Evolutionary conservation across 75 land plant genomes (phyloP), one percentile per base, ranked within the genome.

Genomic region (Sequoiadendron giganteum): DNA sequence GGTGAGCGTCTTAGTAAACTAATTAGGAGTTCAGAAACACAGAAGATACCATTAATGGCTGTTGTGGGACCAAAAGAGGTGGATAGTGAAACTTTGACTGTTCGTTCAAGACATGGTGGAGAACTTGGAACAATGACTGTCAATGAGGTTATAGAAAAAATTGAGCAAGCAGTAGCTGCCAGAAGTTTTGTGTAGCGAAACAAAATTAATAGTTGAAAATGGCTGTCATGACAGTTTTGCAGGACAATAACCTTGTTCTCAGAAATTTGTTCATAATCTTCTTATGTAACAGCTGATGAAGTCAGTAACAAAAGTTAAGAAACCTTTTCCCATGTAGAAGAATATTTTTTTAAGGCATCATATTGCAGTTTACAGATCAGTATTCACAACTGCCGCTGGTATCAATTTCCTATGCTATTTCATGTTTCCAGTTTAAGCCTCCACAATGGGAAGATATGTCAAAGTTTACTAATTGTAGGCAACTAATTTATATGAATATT

Each of bases 11-110:
- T 98, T 15, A 92, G 93, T 2, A 98, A 97, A 88, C 93, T 98
- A 83, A 97, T 98, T 61, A 93, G 99, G 79, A 97, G 91, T 88
- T 94, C 99, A 40, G 99, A 97, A 90, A 95, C 90, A 89, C 99
- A 97, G 86, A 98, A 93, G 88, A 91, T 98, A 28, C 99, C 99
- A 6, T 76, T 98, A 65, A 98, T 97, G 99, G 99, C 99, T 58
- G 99, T 97, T 84, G 94, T 97, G 13, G 99, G 99, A 1, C 95
- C 99, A 78, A 97, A 96, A 85, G 99, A 98, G 88, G 99, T 93
- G 30, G 97, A 98, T 55, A 90, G 91, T 21, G 89, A 88, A 85
- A 96, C 93, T 42, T 92, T 98, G 15, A 97, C 99, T 38, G 92
- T 98, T 75, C 94, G 99, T 70, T 96, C 97, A 11, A 95, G 99